Evolutionary conservation across 1,284 basidiomycete species (phyloP).

Genomic region (Ustilago trichophora): DNA sequence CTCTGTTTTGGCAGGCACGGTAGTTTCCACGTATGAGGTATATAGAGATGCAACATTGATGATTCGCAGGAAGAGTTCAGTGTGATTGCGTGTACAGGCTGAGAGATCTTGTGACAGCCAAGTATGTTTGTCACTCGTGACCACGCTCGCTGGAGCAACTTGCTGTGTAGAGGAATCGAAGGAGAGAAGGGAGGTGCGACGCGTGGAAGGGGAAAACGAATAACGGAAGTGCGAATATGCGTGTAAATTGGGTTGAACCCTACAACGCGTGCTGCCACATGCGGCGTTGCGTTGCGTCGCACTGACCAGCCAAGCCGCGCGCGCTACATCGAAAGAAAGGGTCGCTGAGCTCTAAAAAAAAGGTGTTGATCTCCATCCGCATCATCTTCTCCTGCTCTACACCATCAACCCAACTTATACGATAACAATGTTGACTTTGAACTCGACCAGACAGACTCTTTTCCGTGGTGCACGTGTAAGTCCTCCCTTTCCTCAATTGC

Average conservation of each 20-base stretch:
- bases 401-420: not conserved
- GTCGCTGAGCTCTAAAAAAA: conserved; percentile 25
- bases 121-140: no score
- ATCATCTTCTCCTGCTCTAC: not conserved
- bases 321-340: not conserved
- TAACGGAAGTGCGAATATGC: no score
- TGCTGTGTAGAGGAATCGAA: no score
- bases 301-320: not conserved
- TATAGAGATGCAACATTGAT: no score
- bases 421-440: conserved; percentile 19
- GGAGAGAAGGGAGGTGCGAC: not conserved
- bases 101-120: no score
- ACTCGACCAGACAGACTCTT: conserved; percentile 24
- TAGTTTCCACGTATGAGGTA: no score
- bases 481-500: not conserved
- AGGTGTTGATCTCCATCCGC: not conserved
- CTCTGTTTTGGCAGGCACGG: no score
- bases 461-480: conserved; percentile 23
- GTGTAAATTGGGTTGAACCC: conserved; percentile 6
- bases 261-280: not conserved
- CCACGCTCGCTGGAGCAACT: no score
- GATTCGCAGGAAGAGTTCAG: no score
- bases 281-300: conserved; percentile 1
- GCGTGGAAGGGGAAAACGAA: no score
- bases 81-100: no score